Evolutionary conservation across 2,329 filamentous ascomycete genomes (phyloP).

Genomic region (Epichloe uncinata): DNA sequence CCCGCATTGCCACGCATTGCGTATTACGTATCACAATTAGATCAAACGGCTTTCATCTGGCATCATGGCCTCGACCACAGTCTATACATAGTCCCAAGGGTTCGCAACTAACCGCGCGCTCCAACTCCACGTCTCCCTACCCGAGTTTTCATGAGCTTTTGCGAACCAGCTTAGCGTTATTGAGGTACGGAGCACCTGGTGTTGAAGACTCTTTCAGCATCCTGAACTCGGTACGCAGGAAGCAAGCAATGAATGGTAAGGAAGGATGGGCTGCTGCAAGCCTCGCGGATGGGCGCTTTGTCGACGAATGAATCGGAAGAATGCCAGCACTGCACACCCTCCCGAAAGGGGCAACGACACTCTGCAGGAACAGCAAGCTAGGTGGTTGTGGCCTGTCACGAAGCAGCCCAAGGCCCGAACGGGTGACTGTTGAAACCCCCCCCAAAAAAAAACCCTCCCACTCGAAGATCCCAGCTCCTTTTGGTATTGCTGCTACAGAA

Average conservation of each 20-base stretch:
- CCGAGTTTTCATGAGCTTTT: no score
- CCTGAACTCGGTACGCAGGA: background rate
- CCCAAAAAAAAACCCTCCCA: background rate
- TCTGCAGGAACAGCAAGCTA: background rate
- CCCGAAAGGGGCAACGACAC: background rate
- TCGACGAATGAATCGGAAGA: conserved; percentile 5
- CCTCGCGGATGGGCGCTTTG: background rate
- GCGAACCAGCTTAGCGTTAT: no score
- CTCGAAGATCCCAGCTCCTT: background rate
- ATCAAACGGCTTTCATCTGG: background rate
- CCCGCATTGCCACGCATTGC: background rate
- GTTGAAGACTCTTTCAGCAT: background rate
- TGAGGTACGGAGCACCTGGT: background rate
- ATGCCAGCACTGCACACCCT: conserved; percentile 3
- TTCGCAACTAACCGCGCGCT: background rate
- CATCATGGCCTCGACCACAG: background rate
- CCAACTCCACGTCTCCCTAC: background rate
- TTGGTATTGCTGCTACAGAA: background rate
- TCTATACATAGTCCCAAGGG: background rate
- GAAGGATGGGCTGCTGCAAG: background rate
- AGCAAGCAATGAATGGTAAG: no score
- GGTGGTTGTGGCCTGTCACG: background rate
- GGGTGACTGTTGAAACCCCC: background rate
- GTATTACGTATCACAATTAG: background rate
- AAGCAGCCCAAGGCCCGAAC: background rate